phyloP scores from a whole-genome alignment of 2,329 filamentous ascomycete genomes.

The Monilinia fructicola region DNA sequence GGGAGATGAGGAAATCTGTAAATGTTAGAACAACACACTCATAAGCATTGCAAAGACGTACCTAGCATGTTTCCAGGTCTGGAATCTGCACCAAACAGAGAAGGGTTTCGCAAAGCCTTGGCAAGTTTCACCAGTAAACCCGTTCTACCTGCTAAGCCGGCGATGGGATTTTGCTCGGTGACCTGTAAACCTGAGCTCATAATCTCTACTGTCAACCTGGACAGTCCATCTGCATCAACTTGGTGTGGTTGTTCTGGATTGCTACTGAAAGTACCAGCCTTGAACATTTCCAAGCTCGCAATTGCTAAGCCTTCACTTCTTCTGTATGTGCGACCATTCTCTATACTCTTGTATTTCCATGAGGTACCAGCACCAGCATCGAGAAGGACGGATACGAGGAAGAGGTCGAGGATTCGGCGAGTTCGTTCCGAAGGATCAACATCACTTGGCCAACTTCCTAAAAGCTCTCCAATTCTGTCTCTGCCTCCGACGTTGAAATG shows the following conservation, averaged over 20 bases:
- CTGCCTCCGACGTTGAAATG: conserved; percentile 80
- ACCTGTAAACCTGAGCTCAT: conserved; percentile 85
- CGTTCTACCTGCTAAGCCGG: conserved; percentile 81
- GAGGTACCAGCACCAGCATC: conserved; percentile 86
- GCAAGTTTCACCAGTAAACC: conserved; percentile 74
- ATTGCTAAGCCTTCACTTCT: conserved; percentile 87
- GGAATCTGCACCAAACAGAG: conserved; percentile 80
- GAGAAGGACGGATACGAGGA: conserved; percentile 76
- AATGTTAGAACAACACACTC: conserved; percentile 32
- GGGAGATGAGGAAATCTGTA: conserved; percentile 85
- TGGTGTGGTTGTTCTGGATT: conserved; percentile 78
- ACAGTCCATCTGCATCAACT: conserved; percentile 81
- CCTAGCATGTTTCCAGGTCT: conserved; percentile 93
- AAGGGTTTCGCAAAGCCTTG: conserved; percentile 72
- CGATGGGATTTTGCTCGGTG: conserved; percentile 73
- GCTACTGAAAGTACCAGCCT: conserved; percentile 83
- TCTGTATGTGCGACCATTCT: conserved; percentile 78
- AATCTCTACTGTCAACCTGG: conserved; percentile 68
- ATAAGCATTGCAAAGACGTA: conserved; percentile 46
- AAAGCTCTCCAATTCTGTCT: conserved; percentile 69
- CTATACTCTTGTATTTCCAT: conserved; percentile 91
- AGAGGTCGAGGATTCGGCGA: conserved; percentile 73
- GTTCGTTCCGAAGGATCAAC: conserved; percentile 73
- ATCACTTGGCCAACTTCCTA: conserved; percentile 63
- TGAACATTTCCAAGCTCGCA: conserved; percentile 85